Evolutionary conservation across 352 stramenopile species (phyloP).

Genomic region (Pythium sp.): DNA sequence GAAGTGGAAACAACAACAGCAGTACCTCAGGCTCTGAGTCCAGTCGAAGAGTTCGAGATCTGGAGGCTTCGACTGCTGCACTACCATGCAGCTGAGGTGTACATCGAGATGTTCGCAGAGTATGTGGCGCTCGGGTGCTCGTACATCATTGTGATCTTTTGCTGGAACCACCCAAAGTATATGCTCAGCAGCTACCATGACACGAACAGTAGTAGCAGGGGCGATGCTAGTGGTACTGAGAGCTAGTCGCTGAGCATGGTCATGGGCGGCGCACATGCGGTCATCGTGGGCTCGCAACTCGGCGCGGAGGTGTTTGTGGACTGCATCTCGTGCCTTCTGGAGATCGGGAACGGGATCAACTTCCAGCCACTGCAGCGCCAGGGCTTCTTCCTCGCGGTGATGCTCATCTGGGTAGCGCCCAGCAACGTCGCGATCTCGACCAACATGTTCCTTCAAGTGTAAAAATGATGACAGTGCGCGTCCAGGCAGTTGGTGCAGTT

Average conservation of each 20-base stretch:
- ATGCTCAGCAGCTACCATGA: constrained; percentile 1
- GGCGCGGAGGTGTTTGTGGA: constrained; percentile 20
- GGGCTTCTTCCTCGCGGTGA: constrained; percentile 15
- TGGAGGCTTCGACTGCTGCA: constrained; percentile 23
- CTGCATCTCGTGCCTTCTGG: constrained; percentile 23
- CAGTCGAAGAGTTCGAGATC: constrained; percentile 6
- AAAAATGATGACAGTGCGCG: background rate
- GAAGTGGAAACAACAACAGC: too few relatives aligned
- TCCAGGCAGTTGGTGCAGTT: too few relatives aligned
- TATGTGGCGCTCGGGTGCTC: constrained; percentile 45
- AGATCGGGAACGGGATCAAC: constrained; percentile 21
- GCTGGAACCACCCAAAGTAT: constrained; percentile 30
- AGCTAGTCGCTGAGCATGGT: background rate
- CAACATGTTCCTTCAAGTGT: constrained; percentile 5
- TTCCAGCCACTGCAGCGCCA: constrained; percentile 17
- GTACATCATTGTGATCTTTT: constrained; percentile 31
- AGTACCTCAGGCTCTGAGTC: too few relatives aligned
- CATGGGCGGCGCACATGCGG: constrained; percentile 6
- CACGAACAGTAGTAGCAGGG: background rate
- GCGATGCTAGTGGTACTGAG: background rate
- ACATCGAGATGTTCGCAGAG: constrained; percentile 44
- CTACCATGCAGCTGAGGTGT: constrained; percentile 27
- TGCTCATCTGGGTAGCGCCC: constrained; percentile 15
- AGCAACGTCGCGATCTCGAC: constrained; percentile 12
- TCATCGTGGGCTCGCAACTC: constrained; percentile 20